These are phyloP conservation scores for Termitomyces sp. DNA, from an alignment of 768 basidiomycete species.

Conservation along the genomic window DNA sequence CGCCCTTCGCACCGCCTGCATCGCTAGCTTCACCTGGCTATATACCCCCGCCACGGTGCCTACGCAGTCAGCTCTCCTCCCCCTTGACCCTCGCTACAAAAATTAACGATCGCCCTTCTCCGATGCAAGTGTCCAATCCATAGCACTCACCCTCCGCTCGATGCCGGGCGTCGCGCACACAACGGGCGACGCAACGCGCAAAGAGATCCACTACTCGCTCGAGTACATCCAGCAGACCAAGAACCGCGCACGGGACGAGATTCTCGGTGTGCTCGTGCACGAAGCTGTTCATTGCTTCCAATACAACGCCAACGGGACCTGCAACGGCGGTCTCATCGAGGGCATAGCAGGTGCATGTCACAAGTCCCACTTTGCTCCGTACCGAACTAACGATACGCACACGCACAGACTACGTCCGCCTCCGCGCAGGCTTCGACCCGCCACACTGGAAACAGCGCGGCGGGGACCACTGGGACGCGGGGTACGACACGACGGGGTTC, in stretches of 20 bases:
- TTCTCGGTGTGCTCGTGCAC: constrained; percentile 67
- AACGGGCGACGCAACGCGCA: constrained; percentile 47
- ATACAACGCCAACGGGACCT: constrained; percentile 55
- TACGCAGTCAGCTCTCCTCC: constrained; percentile 26
- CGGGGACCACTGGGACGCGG: constrained; percentile 65
- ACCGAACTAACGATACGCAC: not conserved
- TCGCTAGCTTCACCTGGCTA: constrained; percentile 46
- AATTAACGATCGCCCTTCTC: not conserved
- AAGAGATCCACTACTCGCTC: constrained; percentile 74
- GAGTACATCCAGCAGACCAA: constrained; percentile 50
- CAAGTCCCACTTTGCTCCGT: not conserved
- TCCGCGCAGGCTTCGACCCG: constrained; percentile 53
- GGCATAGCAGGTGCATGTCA: constrained; percentile 66
- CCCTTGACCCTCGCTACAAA: not conserved
- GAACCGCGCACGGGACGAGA: constrained; percentile 51
- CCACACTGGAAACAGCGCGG: constrained; percentile 64
- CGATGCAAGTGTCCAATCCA: constrained; percentile 42
- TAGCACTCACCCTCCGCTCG: constrained; percentile 57
- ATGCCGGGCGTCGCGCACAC: constrained; percentile 76
- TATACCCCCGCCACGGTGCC: constrained; percentile 37
- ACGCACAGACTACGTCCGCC: constrained; percentile 63
- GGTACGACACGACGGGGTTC: constrained; percentile 71
- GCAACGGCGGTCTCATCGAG: constrained; percentile 72
- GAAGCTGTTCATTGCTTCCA: constrained; percentile 83
- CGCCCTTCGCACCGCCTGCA: constrained; percentile 39